Percentiles rank a stretch among this genome's conserved stretches.
Conservation (phyloP, 352 stramenopile genomes). For the Pythium pyrilobum region DNA sequence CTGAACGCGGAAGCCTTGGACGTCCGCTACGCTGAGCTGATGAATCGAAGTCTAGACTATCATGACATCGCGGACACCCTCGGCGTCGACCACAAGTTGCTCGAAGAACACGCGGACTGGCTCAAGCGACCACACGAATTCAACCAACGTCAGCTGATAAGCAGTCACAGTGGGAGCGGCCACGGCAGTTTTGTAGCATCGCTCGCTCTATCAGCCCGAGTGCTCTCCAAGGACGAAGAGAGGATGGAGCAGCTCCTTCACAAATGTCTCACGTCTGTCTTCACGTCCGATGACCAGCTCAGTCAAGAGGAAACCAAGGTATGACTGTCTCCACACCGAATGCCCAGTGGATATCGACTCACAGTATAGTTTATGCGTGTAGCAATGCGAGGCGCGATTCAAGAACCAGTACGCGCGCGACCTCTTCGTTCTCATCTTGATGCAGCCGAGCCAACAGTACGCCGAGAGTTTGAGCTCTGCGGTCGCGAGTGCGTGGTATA, state of each 20-base stretch:
- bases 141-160: constrained; percentile 15
- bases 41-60: constrained; percentile 21
- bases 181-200: background rate
- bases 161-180: background rate
- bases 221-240: constrained; percentile 68
- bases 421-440: constrained; percentile 82
- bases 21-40: constrained; percentile 13
- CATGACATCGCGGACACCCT: constrained; percentile 10
- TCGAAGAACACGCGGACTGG: constrained; percentile 24
- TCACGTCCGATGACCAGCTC: constrained; percentile 70
- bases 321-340: constrained; percentile 5
- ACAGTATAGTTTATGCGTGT: background rate
- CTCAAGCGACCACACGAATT: constrained; percentile 19
- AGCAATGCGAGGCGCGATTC: constrained; percentile 60
- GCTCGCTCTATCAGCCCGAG: constrained; percentile 13
- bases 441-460: constrained; percentile 78
- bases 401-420: constrained; percentile 68
- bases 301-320: constrained; percentile 49
- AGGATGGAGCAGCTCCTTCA: constrained; percentile 75
- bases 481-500: constrained; percentile 51
- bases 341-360: background rate
- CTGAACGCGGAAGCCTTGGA: constrained; percentile 12
- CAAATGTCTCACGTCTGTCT: constrained; percentile 76
- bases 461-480: constrained; percentile 31
- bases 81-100: constrained; percentile 13